Base-by-base conservation (phyloP, 768 basidiomycete genomes). In the Lactarius hengduanensis region DNA sequence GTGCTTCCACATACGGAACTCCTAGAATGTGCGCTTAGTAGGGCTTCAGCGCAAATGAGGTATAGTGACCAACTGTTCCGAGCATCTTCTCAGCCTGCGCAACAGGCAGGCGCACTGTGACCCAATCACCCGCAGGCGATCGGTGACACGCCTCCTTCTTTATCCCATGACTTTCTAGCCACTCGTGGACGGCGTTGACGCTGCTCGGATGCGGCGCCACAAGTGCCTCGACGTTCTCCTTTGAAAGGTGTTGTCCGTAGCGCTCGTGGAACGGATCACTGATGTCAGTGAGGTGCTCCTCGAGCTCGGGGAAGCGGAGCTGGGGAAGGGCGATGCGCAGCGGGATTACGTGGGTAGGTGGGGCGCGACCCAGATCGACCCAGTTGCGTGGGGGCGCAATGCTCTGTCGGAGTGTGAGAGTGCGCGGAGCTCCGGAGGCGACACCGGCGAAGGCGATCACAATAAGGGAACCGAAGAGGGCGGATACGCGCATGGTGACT, bases 61-160 rank as follows among this genome's bases (percentile, higher is more conserved):
- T 34, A 8, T 6, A 13, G 30, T 5, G 18, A 64, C 69, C 3
- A 15, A 86, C 86, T 40, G 88, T 85, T 68, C 82, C 75, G 18
- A 90, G 80, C 82, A 90, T 84, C 65, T 82, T 76, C 73, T 89
- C 87, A 0, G 83, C 87, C 50, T 84, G 67, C 36, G 75, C 71
- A 43, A 90, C 78, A 0, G 86, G 80, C 11, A 87, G 73, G 5
- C 75, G 81, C 55, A 88, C 71, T 2, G 78, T 84, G 9, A 88
- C 74, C 87, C 86, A 89, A 66, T 89, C 88, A 59, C 82, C 79
- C 1, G 87, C 85, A 1, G 87, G 80, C 5, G 86, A 87, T 9
- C 81, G 80, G 59, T 74, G 68, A 36, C 85, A 70, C 58, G 83
- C 78, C 57, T 77, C 71, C 53, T 82, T 80, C n/a, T 71, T 67